Evolutionary conservation across 2,329 filamentous ascomycete genomes (phyloP).

Genomic region (Lasiodiplodia sp.): DNA sequence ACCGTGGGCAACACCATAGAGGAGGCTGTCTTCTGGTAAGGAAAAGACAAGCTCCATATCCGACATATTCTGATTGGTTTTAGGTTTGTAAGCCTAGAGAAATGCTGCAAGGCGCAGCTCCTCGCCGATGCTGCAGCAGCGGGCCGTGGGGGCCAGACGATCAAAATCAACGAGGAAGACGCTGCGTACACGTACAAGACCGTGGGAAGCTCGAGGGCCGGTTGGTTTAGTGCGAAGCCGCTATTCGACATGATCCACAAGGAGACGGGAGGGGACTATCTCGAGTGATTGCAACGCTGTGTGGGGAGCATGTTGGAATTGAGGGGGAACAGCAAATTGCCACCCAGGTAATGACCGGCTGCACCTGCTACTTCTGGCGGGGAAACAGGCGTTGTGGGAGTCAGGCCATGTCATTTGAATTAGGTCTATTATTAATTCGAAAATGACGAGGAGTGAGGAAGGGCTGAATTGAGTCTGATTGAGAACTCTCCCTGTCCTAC

Average conservation of each 20-base stretch:
- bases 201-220: slow-evolving; percentile 66
- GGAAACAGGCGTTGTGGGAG: not conserved
- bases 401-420: not conserved
- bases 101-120: slow-evolving; percentile 61
- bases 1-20: slow-evolving; percentile 60
- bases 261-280: slow-evolving; percentile 21
- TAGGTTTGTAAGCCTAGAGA: slow-evolving; percentile 59
- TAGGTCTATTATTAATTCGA: not conserved
- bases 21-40: slow-evolving; percentile 58
- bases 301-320: not conserved
- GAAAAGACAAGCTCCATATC: not conserved
- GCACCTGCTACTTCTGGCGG: not conserved
- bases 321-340: not conserved
- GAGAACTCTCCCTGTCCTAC: not conserved
- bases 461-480: not conserved
- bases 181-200: slow-evolving; percentile 72
- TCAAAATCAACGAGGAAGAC: slow-evolving; percentile 73
- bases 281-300: not conserved
- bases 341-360: not conserved
- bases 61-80: not conserved
- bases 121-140: slow-evolving; percentile 63
- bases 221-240: slow-evolving; percentile 76
- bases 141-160: slow-evolving; percentile 68
- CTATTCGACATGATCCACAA: slow-evolving; percentile 73
- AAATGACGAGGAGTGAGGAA: not conserved